Evolutionary conservation across 2,329 filamentous ascomycete genomes (phyloP), one percentile per base, ranked within the genome.

Genomic region (Nectriaceae sp.): DNA sequence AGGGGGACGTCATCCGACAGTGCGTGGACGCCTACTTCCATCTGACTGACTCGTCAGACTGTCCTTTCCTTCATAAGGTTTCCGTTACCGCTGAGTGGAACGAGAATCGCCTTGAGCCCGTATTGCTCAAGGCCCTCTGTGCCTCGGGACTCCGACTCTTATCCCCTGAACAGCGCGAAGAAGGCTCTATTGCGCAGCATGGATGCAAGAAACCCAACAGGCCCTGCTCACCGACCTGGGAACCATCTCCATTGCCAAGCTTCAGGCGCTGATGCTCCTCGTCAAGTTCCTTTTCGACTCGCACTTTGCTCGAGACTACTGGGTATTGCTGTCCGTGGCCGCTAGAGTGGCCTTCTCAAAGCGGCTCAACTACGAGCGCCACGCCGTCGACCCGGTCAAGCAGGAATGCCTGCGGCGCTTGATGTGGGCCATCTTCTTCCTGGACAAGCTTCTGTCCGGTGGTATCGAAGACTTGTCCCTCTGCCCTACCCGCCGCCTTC

Each of bases 391-490:
- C 4, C 47, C 57, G 1, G 46, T 66, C 1, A 42, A 5, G 0
- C 58, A 64, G 26, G 64, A 67, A 8, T 54, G 47, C 6, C 48
- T 57, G 0, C 57, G 65, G 3, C 55, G 63, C 0, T 20, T 61
- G 3, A 59, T 64, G 42, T 67, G 65, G 65, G 54, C 61, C 0
- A 56, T 65, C 1, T 66, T 59, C 13, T 15, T 21, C 0, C 38
- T 62, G 0, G 64, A 67, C 19, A 55, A 57, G 5, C 3, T 59
- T 0, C 60, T 66, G 11, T 64, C 52, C 0, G 65, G 65, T 0
- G 63, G 64, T 0, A 61, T 66, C 11, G 58, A 65, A 4, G 65
- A 67, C 22, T 21, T 67, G 8, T 55, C 60, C 1, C 54, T 66
- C 3, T 65, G 62, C 21, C 61, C 60, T 0, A 48, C 53, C 0